Evolutionary conservation across 2,329 filamentous ascomycete genomes (phyloP).

Genomic region (Reticulascus tulasneorum): DNA sequence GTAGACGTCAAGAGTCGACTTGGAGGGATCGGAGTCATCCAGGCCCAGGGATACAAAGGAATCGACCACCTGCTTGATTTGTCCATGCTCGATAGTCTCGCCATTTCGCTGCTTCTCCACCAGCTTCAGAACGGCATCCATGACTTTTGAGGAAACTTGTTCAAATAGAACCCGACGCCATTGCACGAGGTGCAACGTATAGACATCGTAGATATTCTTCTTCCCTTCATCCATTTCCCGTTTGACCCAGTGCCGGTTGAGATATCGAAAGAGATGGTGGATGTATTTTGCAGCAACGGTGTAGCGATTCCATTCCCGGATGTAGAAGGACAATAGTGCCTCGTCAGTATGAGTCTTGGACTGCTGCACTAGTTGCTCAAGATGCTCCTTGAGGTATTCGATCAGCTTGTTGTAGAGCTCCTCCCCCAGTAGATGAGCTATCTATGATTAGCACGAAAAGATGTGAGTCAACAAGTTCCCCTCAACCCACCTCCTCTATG

Average conservation of each 20-base stretch:
- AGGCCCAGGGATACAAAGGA: slow-evolving; percentile 94
- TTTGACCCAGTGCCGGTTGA: slow-evolving; percentile 99
- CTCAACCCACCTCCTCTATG: slow-evolving; percentile 65
- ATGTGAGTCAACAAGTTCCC: no score
- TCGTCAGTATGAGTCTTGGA: slow-evolving; percentile 84
- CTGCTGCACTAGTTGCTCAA: slow-evolving; percentile 64
- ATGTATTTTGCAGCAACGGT: slow-evolving; percentile 96
- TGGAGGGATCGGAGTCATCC: slow-evolving; percentile 87
- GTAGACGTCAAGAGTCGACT: slow-evolving; percentile 94
- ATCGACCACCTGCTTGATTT: slow-evolving; percentile 96
- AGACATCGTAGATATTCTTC: slow-evolving; percentile 97
- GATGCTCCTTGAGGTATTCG: slow-evolving; percentile 75
- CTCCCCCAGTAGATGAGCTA: slow-evolving; percentile 90
- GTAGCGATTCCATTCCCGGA: slow-evolving; percentile 93
- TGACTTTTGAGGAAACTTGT: slow-evolving; percentile 79
- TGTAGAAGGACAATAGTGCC: slow-evolving; percentile 87
- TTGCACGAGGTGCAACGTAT: slow-evolving; percentile 91
- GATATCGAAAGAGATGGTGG: slow-evolving; percentile 92
- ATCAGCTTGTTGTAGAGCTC: slow-evolving; percentile 93
- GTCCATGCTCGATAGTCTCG: slow-evolving; percentile 93
- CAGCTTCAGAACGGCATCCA: slow-evolving; percentile 89
- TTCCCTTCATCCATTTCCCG: slow-evolving; percentile 98
- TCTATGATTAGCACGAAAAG: background rate
- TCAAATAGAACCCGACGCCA: slow-evolving; percentile 92
- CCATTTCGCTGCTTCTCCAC: slow-evolving; percentile 97